phyloP scores from a whole-genome alignment of 192 early-diverging fungal genomes.

The Martensiomyces pterosporus region DNA sequence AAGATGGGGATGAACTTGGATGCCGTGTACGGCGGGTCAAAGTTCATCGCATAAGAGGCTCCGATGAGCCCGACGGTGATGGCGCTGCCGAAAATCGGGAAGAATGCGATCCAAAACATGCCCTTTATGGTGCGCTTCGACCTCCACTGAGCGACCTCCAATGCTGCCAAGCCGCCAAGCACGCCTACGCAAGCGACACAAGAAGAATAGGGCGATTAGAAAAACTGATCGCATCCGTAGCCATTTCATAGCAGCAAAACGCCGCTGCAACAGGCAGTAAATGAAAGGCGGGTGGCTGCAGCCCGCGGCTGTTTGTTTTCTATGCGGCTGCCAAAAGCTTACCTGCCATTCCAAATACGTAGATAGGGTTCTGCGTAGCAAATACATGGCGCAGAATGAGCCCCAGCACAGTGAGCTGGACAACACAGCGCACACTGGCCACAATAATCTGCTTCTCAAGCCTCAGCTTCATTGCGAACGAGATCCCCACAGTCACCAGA shows the following conservation, averaged over 20 bases:
- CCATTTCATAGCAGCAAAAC: too few species aligned
- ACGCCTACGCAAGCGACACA: conserved; percentile 24
- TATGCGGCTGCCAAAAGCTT: conserved; percentile 49
- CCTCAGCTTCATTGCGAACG: conserved; percentile 16
- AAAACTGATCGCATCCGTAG: conserved; percentile 56
- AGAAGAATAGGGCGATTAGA: not conserved
- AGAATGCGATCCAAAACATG: conserved; percentile 62
- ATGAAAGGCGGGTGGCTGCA: too few species aligned
- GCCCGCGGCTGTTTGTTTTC: too few species aligned
- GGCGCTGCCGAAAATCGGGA: conserved; percentile 45
- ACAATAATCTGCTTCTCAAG: conserved; percentile 58
- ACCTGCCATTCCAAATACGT: conserved; percentile 57
- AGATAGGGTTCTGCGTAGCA: conserved; percentile 50
- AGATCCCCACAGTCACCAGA: conserved; percentile 27
- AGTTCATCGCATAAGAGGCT: conserved; percentile 62
- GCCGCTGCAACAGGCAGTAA: too few species aligned
- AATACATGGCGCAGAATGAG: conserved; percentile 66
- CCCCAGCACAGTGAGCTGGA: conserved; percentile 78
- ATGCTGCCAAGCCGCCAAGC: conserved; percentile 40
- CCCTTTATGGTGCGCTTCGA: conserved; percentile 65
- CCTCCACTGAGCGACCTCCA: conserved; percentile 49
- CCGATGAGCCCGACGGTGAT: conserved; percentile 18
- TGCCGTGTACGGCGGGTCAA: conserved; percentile 62
- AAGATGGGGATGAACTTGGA: conserved; percentile 77
- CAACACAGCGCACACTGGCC: conserved; percentile 64